These are phyloP conservation scores for Cicer cuneatum DNA, from an alignment of 306 rosid genomes.

Conservation along the genomic window DNA sequence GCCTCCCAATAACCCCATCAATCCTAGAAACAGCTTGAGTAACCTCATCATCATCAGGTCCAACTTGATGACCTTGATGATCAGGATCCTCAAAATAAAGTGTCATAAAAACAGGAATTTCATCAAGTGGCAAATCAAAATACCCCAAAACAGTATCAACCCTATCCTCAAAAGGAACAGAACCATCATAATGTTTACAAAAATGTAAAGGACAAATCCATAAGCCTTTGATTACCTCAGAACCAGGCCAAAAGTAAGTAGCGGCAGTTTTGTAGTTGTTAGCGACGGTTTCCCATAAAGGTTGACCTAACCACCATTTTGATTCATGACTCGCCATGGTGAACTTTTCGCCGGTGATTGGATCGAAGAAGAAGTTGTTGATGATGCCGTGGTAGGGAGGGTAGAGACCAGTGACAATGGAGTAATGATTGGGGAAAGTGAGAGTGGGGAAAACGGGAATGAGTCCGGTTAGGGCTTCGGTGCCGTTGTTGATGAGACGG, in stretches of 20 bases:
- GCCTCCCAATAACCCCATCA: conserved; percentile 73
- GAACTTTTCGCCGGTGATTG: conserved; percentile 61
- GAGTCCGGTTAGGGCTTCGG: conserved; percentile 75
- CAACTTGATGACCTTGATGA: conserved; percentile 89
- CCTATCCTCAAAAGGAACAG: conserved; percentile 79
- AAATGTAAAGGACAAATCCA: conserved; percentile 68
- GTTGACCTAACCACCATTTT: conserved; percentile 94
- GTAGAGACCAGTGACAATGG: conserved; percentile 93
- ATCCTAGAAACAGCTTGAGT: conserved; percentile 72
- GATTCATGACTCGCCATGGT: conserved; percentile 71
- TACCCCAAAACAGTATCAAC: conserved; percentile 66
- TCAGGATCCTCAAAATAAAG: conserved; percentile 98
- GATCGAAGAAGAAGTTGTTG: conserved; percentile 77
- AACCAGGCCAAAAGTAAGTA: conserved; percentile 90
- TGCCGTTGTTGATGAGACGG: conserved; percentile 73
- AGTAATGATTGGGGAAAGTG: conserved; percentile 93
- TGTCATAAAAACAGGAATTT: conserved; percentile 75
- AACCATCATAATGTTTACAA: conserved; percentile 65
- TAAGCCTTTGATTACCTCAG: conserved; percentile 87
- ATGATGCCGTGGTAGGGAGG: conserved; percentile 87
- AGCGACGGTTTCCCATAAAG: conserved; percentile 82
- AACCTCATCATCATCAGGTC: conserved; percentile 82
- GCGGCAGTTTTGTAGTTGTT: conserved; percentile 67
- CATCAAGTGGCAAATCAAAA: conserved; percentile 68
- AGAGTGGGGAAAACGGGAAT: conserved; percentile 84